Evolutionary conservation across 192 early-diverging fungal genomes (phyloP), one percentile per base, ranked within the genome.

Genomic region (Linnemannia hyalina): DNA sequence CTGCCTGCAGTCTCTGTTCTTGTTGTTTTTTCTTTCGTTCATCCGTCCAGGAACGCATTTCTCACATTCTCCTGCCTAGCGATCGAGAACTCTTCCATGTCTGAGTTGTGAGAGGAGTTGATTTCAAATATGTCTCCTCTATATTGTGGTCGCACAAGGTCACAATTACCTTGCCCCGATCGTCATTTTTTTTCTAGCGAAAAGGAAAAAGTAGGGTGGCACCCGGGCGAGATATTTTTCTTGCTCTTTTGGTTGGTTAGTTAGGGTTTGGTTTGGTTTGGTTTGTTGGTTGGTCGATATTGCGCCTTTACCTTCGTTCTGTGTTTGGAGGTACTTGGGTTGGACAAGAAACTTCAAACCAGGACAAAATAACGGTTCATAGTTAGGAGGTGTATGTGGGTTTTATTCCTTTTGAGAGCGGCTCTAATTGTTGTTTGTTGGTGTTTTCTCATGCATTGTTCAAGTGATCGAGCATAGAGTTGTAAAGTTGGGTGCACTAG

Each of bases 371-470:
- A 15, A 49, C 47, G 16, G 47, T 49, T 18, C 13, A 20, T 13
- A 16, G 44, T 9, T 46, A 46, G 0, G 2, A 46, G 44, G 13
- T 16, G 29, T 65, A 26, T 60, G 55, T 60, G 16, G 0, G 55
- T 65, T 65, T 35, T 65, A 65, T 65, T 65, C 60, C 29, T 65
- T 32, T 65, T 60, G 29, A 15, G 60, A 65, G 60, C 60, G 26
- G 60, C 60, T 65, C 60, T 65, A 65, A 15, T 29, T 65, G 60
- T 32, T 60, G 57, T n/a, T 60, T 60, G n/a, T 65, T 29, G 29
- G 10, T 2, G 26, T 29, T 65, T 32, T 40, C 38, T 40, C 1
- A 60, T 23, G 55, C 60, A 52, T 52, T 65, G 60, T 65, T 65
- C 60, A 65, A 65, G 60, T 65, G 60, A 65, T 65, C 60, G 60